Evolutionary conservation across 345 rosid genomes (phyloP).

Genomic region (Theobroma cacao): DNA sequence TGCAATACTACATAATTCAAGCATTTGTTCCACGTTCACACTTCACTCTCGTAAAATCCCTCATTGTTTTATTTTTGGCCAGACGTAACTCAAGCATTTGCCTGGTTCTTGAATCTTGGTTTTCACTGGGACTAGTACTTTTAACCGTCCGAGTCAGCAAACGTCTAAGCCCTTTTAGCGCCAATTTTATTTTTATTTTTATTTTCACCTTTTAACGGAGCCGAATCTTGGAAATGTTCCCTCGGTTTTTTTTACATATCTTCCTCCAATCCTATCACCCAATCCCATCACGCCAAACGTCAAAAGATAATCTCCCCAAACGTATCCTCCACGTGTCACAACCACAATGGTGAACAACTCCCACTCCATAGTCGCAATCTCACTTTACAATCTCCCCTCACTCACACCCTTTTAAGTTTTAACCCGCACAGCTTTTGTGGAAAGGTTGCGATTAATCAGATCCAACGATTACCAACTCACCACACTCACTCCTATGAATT

Average conservation of each 20-base stretch:
- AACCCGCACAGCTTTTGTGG: neutral
- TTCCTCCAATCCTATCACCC: neutral
- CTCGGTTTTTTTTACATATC: neutral
- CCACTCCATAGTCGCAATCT: neutral
- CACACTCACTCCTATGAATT: slow-evolving; percentile 46
- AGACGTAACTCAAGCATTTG: neutral
- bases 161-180: slow-evolving; percentile 7
- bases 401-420: too few species aligned
- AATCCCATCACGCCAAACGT: neutral
- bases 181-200: slow-evolving; percentile 25
- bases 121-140: neutral
- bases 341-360: accelerated
- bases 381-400: neutral
- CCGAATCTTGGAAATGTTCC: neutral
- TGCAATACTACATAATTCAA: too few species aligned
- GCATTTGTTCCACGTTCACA: neutral
- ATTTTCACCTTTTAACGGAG: slow-evolving; percentile 4
- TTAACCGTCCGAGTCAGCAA: neutral
- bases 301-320: neutral
- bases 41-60: neutral
- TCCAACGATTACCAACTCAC: slow-evolving; percentile 43
- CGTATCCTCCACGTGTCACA: slow-evolving; percentile 23
- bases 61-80: too few species aligned
- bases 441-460: slow-evolving; percentile 8
- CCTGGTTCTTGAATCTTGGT: neutral